Evolutionary conservation across 1,139 yeast genomes (phyloP).

Genomic region (Candida tetrigidarum): DNA sequence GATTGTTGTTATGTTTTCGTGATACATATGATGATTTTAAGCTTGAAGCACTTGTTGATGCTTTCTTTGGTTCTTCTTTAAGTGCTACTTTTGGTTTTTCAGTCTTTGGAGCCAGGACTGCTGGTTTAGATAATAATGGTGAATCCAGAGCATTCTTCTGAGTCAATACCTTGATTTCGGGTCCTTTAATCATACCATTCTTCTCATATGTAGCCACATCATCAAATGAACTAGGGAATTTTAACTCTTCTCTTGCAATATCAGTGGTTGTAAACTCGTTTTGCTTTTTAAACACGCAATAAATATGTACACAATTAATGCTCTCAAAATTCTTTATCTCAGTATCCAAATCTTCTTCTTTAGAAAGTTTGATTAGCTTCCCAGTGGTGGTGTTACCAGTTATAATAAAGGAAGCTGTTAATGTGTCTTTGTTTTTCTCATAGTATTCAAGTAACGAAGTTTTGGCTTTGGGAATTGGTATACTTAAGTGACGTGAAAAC

Average conservation of each 20-base stretch:
- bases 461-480: slow-evolving; percentile 38
- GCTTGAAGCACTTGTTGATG: slow-evolving; percentile 22
- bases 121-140: slow-evolving; percentile 4
- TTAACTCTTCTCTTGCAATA: slow-evolving; percentile 34
- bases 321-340: slow-evolving; percentile 23
- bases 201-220: slow-evolving; percentile 25
- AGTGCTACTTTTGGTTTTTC: slow-evolving; percentile 3
- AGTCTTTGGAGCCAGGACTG: background rate
- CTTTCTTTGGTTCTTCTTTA: slow-evolving; percentile 6
- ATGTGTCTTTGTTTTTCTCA: slow-evolving; percentile 31
- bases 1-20: slow-evolving; percentile 22
- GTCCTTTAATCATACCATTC: slow-evolving; percentile 42
- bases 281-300: slow-evolving; percentile 28
- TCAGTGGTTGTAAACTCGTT: slow-evolving; percentile 24
- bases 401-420: slow-evolving; percentile 39
- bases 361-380: slow-evolving; percentile 25
- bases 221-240: slow-evolving; percentile 23
- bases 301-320: slow-evolving; percentile 36
- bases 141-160: slow-evolving; percentile 10
- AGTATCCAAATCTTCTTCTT: slow-evolving; percentile 22
- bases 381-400: slow-evolving; percentile 26
- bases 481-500: slow-evolving; percentile 28
- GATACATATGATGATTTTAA: slow-evolving; percentile 33
- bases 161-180: slow-evolving; percentile 22
- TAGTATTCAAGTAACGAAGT: slow-evolving; percentile 34